A percentile compares a stretch with the other conserved stretches of the same genome.
Conservation (phyloP, 2,329 filamentous ascomycete species). For the Diaporthe citrichinensis region DNA sequence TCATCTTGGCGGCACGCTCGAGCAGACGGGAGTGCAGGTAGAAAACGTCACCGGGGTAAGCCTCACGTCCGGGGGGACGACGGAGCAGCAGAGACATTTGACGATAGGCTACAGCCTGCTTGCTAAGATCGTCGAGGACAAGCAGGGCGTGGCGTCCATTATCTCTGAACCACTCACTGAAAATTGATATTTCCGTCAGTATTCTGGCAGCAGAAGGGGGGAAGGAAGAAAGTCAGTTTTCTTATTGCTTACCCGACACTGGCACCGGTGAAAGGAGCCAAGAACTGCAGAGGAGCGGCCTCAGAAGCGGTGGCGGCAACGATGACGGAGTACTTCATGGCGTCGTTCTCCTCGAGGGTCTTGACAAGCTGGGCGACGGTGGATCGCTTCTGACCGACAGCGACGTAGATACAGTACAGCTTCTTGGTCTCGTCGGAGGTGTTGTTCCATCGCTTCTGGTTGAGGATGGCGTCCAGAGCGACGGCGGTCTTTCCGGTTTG, state of each 20-base stretch:
- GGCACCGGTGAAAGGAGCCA: slow-evolving; percentile 89
- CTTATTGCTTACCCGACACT: neutral
- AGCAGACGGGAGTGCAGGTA: slow-evolving; percentile 99
- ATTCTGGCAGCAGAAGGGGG: neutral
- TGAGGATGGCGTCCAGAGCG: slow-evolving; percentile 96
- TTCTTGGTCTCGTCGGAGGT: slow-evolving; percentile 92
- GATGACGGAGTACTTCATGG: slow-evolving; percentile 97
- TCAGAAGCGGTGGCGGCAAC: slow-evolving; percentile 98
- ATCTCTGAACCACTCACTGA: slow-evolving; percentile 85
- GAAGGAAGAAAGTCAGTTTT: neutral
- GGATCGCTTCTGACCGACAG: slow-evolving; percentile 99
- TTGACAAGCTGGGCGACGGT: slow-evolving; percentile 99
- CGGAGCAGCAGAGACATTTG: slow-evolving; percentile 99
- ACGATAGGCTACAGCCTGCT: slow-evolving; percentile 98
- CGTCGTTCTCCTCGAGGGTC: slow-evolving; percentile 99
- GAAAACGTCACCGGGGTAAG: slow-evolving; percentile 99
- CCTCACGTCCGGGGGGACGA: slow-evolving; percentile 98
- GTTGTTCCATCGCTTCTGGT: slow-evolving; percentile 99
- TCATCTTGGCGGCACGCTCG: slow-evolving; percentile 99
- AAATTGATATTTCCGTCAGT: slow-evolving; percentile 53
- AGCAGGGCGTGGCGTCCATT: slow-evolving; percentile 90
- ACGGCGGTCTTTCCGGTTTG: slow-evolving; percentile 99
- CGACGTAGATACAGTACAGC: slow-evolving; percentile 99
- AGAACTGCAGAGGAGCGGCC: slow-evolving; percentile 93
- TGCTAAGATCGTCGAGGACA: slow-evolving; percentile 95